A percentile compares a stretch with the other conserved stretches of the same genome.
Evolutionary conservation across 768 basidiomycete species (phyloP).

Genomic region (Lactifluus hygrophoroides): DNA sequence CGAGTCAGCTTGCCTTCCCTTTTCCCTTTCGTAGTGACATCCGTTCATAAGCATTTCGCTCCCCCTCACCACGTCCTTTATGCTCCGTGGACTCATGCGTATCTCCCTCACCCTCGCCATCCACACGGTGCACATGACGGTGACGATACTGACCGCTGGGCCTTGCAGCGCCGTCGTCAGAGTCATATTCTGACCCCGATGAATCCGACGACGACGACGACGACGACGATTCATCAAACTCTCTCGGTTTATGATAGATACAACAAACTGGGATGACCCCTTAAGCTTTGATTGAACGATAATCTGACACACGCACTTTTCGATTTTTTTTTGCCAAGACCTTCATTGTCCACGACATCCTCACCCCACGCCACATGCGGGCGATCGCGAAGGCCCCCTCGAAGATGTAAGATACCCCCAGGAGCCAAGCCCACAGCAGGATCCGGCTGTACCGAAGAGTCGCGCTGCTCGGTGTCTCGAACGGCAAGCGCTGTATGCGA

Average conservation of each 20-base stretch:
- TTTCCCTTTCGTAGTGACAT: constrained; percentile 10
- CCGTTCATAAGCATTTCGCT: constrained; percentile 13
- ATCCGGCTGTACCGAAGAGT: neutral
- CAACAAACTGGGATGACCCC: constrained; percentile 69
- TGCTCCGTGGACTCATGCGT: neutral
- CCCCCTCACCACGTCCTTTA: neutral
- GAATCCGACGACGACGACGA: constrained; percentile 60
- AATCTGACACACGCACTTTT: constrained; percentile 58
- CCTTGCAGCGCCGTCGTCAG: constrained; percentile 12
- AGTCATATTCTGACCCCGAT: constrained; percentile 36
- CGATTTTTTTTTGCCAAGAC: constrained; percentile 80
- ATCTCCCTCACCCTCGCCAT: neutral
- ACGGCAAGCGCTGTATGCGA: constrained; percentile 2
- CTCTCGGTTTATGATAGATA: constrained; percentile 79
- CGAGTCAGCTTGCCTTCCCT: neutral
- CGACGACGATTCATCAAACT: constrained; percentile 77
- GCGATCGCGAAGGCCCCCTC: constrained; percentile 4
- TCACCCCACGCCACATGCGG: constrained; percentile 74
- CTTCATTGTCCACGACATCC: constrained; percentile 63
- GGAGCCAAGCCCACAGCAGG: neutral
- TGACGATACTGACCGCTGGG: constrained; percentile 2
- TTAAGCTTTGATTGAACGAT: neutral
- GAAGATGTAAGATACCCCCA: constrained; percentile 1
- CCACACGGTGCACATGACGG: neutral
- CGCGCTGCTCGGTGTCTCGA: constrained; percentile 1